These are phyloP conservation scores for Lasiodiplodia theobromae DNA, from an alignment of 2,329 filamentous ascomycete genomes.

Conservation along the genomic window DNA sequence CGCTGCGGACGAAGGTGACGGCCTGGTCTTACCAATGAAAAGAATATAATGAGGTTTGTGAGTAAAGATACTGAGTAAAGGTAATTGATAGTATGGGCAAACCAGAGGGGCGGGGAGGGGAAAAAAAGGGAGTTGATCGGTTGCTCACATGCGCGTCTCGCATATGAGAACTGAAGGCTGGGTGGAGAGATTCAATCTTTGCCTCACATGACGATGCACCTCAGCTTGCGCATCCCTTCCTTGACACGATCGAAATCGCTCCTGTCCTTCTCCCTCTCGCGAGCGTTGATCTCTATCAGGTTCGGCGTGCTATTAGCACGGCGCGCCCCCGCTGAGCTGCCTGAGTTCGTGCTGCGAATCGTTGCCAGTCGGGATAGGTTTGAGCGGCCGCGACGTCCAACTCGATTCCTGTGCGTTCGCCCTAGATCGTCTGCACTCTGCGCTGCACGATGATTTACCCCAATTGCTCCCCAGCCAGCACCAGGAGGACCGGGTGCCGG, in stretches of 20 bases:
- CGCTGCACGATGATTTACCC: slow-evolving; percentile 13
- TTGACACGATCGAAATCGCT: slow-evolving; percentile 5
- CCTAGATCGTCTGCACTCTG: slow-evolving; percentile 26
- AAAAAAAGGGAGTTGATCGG: neutral
- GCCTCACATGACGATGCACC: slow-evolving; percentile 20
- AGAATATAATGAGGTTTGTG: neutral
- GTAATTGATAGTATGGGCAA: neutral
- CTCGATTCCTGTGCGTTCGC: neutral
- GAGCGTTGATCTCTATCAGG: slow-evolving; percentile 3
- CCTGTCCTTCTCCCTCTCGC: slow-evolving; percentile 2
- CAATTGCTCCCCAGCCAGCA: neutral
- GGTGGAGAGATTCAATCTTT: neutral
- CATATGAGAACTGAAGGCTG: neutral
- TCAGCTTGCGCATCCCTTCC: slow-evolving; percentile 15
- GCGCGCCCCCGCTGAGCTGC: neutral
- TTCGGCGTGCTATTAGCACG: slow-evolving; percentile 8
- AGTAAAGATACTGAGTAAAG: neutral
- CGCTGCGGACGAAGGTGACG: slow-evolving; percentile 14
- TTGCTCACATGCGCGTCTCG: neutral
- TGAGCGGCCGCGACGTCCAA: neutral
- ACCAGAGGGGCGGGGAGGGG: no score
- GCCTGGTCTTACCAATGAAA: slow-evolving; percentile 2
- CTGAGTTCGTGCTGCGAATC: slow-evolving; percentile 16
- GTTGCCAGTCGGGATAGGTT: slow-evolving; percentile 8
- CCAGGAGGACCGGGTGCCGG: slow-evolving; percentile 1